A percentile compares a stretch with the other conserved stretches of the same genome.
Evolutionary conservation across 345 rosid species (phyloP).

Genomic region (Streptanthus diversifolius): DNA sequence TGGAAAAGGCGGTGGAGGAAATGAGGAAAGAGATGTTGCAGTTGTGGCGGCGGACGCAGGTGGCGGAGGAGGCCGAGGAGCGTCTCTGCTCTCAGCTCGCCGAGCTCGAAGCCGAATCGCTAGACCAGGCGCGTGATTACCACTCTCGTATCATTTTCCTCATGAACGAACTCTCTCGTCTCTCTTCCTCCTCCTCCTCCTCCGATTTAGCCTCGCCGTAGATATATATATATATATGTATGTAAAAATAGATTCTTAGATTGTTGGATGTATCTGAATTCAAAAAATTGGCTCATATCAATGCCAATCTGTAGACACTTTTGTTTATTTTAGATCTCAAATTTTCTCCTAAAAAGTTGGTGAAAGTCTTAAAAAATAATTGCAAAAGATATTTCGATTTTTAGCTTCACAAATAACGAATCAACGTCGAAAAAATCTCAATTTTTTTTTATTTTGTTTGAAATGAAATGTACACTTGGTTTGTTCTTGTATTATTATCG

Average conservation of each 20-base stretch:
- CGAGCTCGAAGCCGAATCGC: conserved; percentile 81
- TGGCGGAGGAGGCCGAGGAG: conserved; percentile 87
- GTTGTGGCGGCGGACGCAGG: conserved; percentile 49
- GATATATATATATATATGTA: not conserved
- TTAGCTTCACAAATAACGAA: no score
- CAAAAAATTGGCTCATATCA: not conserved
- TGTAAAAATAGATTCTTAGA: conserved; percentile 8
- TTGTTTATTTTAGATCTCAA: not conserved
- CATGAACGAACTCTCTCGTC: conserved; percentile 54
- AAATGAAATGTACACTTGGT: no score
- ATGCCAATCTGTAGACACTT: not conserved
- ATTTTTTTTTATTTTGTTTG: no score
- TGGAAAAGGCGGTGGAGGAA: conserved; percentile 58
- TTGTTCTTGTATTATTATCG: no score
- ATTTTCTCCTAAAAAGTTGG: no score
- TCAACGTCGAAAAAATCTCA: no score
- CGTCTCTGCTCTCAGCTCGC: conserved; percentile 79
- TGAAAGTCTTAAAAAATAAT: no score
- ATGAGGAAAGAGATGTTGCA: conserved; percentile 52
- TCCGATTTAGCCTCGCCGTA: conserved; percentile 20
- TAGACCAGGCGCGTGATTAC: conserved; percentile 61
- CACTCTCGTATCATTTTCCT: conserved; percentile 60
- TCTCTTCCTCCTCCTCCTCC: conserved; percentile 15
- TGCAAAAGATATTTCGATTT: no score
- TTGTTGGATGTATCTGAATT: not conserved